Conservation (phyloP, 495 filamentous ascomycete genomes). For the Astrothelium macrocarpum region DNA sequence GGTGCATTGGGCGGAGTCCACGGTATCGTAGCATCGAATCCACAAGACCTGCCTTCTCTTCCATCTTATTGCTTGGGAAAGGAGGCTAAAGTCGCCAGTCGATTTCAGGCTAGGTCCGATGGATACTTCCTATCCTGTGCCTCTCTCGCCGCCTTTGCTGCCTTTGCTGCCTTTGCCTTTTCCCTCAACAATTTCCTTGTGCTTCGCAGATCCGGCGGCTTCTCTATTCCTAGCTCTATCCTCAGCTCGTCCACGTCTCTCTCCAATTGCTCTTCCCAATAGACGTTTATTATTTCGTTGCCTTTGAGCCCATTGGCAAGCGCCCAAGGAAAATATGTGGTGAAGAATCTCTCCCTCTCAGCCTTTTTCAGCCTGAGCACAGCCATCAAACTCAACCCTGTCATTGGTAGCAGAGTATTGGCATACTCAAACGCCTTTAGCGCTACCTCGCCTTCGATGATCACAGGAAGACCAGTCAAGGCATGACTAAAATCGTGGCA, state of each 20-base stretch:
- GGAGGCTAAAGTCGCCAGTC: too few relatives aligned
- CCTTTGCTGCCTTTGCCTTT: slow-evolving; percentile 55
- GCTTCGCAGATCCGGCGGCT: slow-evolving; percentile 77
- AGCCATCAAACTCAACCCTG: slow-evolving; percentile 69
- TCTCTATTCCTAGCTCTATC: slow-evolving; percentile 67
- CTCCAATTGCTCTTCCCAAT: slow-evolving; percentile 94
- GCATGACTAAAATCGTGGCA: slow-evolving; percentile 99
- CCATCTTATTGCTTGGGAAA: background rate
- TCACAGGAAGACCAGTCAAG: slow-evolving; percentile 80
- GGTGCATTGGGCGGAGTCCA: background rate
- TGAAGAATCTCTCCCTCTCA: slow-evolving; percentile 63
- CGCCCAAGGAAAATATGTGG: slow-evolving; percentile 82
- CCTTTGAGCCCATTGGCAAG: slow-evolving; percentile 65
- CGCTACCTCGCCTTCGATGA: slow-evolving; percentile 87
- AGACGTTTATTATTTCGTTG: slow-evolving; percentile 88
- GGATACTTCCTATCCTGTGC: too few relatives aligned
- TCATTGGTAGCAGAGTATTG: slow-evolving; percentile 92
- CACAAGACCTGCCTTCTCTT: background rate
- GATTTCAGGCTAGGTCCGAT: too few relatives aligned
- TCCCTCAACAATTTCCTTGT: slow-evolving; percentile 62
- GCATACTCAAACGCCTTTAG: slow-evolving; percentile 95
- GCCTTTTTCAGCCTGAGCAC: slow-evolving; percentile 60
- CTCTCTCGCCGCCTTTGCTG: slow-evolving; percentile 34
- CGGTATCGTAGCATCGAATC: background rate
- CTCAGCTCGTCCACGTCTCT: slow-evolving; percentile 72